Evolutionary conservation across 352 stramenopile species (phyloP).

Genomic region (Pythium periplocum): DNA sequence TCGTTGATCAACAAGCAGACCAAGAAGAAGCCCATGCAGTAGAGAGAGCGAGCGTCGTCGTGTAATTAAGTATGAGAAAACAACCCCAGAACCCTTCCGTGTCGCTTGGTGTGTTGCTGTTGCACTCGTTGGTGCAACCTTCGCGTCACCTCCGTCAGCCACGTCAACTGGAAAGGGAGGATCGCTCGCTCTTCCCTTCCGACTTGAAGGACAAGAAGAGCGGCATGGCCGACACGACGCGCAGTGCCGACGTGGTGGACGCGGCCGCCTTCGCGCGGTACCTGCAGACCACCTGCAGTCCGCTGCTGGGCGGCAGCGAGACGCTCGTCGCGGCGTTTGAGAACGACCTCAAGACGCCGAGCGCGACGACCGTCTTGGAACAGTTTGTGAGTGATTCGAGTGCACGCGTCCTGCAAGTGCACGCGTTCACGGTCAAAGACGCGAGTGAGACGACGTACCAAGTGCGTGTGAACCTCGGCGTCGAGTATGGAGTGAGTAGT

Average conservation of each 20-base stretch:
- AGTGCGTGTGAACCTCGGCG: constrained; percentile 70
- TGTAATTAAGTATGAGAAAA: constrained; percentile 14
- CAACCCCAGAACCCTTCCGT: too few relatives aligned
- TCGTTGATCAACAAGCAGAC: constrained; percentile 98
- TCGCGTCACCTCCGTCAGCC: constrained; percentile 11
- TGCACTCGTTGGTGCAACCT: constrained; percentile 13
- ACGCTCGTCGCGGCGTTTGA: constrained; percentile 40
- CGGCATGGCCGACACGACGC: constrained; percentile 14
- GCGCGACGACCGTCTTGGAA: constrained; percentile 40
- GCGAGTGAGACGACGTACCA: constrained; percentile 15
- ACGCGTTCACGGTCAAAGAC: constrained; percentile 41
- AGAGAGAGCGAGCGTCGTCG: constrained; percentile 4
- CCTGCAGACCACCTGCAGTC: constrained; percentile 57
- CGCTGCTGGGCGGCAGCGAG: constrained; percentile 54
- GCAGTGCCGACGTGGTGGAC: constrained; percentile 31
- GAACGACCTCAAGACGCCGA: constrained; percentile 28
- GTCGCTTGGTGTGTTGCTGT: too few relatives aligned
- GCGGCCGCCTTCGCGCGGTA: constrained; percentile 48
- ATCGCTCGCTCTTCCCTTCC: too few relatives aligned
- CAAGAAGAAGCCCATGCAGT: constrained; percentile 84
- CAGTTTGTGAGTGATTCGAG: constrained; percentile 65
- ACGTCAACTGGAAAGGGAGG: neutral
- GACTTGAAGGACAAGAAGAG: constrained; percentile 9
- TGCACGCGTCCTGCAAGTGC: constrained; percentile 69
- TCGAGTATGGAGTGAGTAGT: constrained; percentile 47